These are phyloP conservation scores for Cyphellophora europaea DNA, from an alignment of 2,329 filamentous ascomycete genomes.

Conservation along the genomic window DNA sequence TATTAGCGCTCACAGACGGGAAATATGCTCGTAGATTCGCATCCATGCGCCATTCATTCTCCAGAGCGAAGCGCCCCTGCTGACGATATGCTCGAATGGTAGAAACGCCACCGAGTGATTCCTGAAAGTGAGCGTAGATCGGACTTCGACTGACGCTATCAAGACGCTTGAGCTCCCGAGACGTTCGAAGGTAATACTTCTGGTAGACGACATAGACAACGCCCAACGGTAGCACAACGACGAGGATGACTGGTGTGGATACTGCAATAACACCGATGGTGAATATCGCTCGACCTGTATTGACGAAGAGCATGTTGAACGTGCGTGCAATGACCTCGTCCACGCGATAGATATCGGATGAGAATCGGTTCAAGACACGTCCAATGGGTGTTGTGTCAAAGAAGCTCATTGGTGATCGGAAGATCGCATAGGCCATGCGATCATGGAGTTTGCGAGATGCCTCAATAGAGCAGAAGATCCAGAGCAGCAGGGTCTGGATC, in stretches of 20 bases:
- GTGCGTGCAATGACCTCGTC: conserved; percentile 91
- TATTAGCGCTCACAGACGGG: conserved; percentile 85
- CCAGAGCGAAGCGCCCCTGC: conserved; percentile 73
- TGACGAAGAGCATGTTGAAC: conserved; percentile 93
- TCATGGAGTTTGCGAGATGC: conserved; percentile 95
- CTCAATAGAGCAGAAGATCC: conserved; percentile 99
- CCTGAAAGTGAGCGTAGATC: conserved; percentile 97
- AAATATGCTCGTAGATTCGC: conserved; percentile 90
- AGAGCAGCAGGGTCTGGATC: conserved; percentile 77
- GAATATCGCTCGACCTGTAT: conserved; percentile 65
- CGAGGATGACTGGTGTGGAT: conserved; percentile 69
- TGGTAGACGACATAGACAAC: conserved; percentile 87
- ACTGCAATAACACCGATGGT: conserved; percentile 79
- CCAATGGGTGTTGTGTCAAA: conserved; percentile 96
- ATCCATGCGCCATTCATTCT: conserved; percentile 97
- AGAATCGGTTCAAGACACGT: conserved; percentile 94
- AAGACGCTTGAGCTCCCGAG: conserved; percentile 87
- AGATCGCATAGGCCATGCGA: conserved; percentile 93
- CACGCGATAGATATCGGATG: conserved; percentile 59
- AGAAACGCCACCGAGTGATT: conserved; percentile 84
- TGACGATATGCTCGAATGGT: conserved; percentile 95
- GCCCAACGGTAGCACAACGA: conserved; percentile 70
- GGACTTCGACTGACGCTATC: conserved; percentile 94
- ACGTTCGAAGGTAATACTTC: conserved; percentile 92
- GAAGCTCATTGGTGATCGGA: conserved; percentile 96